Base-by-base conservation (phyloP, 257 asterid species). In the Forsythia suspensa region DNA sequence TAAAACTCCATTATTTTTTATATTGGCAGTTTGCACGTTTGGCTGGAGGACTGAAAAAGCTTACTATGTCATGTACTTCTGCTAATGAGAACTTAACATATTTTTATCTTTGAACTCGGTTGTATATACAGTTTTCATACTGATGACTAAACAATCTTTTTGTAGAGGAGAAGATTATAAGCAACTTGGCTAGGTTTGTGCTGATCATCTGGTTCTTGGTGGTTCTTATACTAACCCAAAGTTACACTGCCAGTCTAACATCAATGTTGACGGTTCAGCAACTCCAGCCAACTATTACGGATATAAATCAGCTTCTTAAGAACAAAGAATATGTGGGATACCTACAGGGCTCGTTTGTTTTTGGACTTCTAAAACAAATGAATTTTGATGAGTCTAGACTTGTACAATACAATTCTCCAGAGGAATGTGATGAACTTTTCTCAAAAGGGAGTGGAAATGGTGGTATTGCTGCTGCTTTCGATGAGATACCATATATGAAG, bases 221-320 rank as follows among this genome's bases (percentile, higher is more conserved):
- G 0, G 87, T 81, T 0, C 81, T 86, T 0, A 83, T 83, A 18
- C 74, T 86, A n/a, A 86, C 83, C 5, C 74, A 68, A 13, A 81
- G 84, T 70, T 83, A 83, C 44, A 86, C 89, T 8, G 86, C 89
- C 16, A 86, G 85, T 65, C 80, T 86, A 6, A 61, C 89, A 1
- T 81, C 89, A 20, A 83, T 83, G 80, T 57, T 86, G 57, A 86
- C 89, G 2, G 85, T 86, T 40, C 55, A 81, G 16, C 77, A 83
- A 40, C 86, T 86, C 16, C 79, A 83, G 55, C 87, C 87, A 44
- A 74, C 89, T 4, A 66, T 85, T 10, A 80, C 66, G n/a, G 72
- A 83, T 66, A 66, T 76, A 18, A 46, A 73, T 13, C 79, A 76
- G 57, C 82, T 86, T 41, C 20, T 74, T 4, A 69, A 68, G 21